Evolutionary conservation across 495 filamentous ascomycete genomes (phyloP).

Genomic region (Penicillium robsamsonii): DNA sequence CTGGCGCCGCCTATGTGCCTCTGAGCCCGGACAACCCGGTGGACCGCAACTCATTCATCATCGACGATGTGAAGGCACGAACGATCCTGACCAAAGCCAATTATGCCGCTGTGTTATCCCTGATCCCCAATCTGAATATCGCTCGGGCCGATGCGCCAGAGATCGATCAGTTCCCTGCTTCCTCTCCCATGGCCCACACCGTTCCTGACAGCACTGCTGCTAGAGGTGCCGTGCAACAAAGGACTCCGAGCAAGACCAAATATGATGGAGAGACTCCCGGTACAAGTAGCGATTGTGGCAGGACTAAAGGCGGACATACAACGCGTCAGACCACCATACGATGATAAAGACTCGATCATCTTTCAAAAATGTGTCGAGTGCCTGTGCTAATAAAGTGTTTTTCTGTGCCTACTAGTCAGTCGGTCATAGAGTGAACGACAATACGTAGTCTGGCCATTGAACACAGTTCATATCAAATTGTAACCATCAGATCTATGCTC

Average conservation of each 20-base stretch:
- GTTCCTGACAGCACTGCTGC: constrained; percentile 4
- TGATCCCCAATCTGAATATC: constrained; percentile 6
- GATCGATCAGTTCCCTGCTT: neutral
- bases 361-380: too few species aligned
- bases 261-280: too few species aligned
- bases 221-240: neutral
- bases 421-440: too few species aligned
- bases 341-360: too few species aligned
- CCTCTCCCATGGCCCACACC: neutral
- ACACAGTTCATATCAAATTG: too few species aligned
- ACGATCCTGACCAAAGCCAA: constrained; percentile 10
- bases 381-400: too few species aligned
- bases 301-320: too few species aligned
- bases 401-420: too few species aligned
- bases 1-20: constrained; percentile 48
- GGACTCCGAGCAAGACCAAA: neutral
- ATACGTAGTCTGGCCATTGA: too few species aligned
- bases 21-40: constrained; percentile 49
- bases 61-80: constrained; percentile 11
- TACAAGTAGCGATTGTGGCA: too few species aligned
- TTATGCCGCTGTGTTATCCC: constrained; percentile 11
- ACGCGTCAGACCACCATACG: too few species aligned
- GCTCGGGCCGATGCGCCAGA: constrained; percentile 7
- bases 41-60: constrained; percentile 15
- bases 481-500: neutral